Conservation (phyloP, 2,329 filamentous ascomycete species). For the Xylariaceae sp. region DNA sequence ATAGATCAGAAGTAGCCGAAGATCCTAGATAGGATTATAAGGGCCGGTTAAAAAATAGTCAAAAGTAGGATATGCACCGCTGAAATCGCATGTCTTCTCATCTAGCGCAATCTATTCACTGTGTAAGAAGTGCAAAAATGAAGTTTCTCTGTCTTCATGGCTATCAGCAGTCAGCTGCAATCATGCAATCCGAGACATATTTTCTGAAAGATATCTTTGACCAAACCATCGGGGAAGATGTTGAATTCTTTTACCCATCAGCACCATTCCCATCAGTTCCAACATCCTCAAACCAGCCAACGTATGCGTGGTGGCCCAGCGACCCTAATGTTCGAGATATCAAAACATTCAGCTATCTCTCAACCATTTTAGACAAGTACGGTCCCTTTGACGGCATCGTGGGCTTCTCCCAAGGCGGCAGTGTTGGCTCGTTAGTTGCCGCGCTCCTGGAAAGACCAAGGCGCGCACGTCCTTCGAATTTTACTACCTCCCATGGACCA, state of each 20-base stretch:
- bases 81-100: too few species aligned
- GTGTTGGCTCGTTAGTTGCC: conserved; percentile 22
- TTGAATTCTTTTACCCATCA: conserved; percentile 9
- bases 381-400: conserved; percentile 24
- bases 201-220: conserved; percentile 22
- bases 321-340: conserved; percentile 12
- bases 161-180: conserved; percentile 25
- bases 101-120: neutral
- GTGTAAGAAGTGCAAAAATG: too few species aligned
- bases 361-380: conserved; percentile 19
- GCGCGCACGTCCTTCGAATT: conserved; percentile 18
- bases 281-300: conserved; percentile 17
- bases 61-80: too few species aligned
- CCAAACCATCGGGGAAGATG: conserved; percentile 11
- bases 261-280: conserved; percentile 18
- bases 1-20: too few species aligned
- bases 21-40: too few species aligned
- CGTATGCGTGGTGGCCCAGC: conserved; percentile 23
- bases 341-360: conserved; percentile 22
- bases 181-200: conserved; percentile 23
- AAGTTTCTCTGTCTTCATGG: conserved; percentile 26
- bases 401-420: conserved; percentile 26
- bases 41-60: too few species aligned
- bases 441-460: conserved; percentile 20
- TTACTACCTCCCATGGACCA: conserved; percentile 18